Percentiles rank a stretch among this genome's conserved stretches.
These are phyloP conservation scores for Cavenderia fasciculata DNA, from an alignment of 78 protist genomes.

Conservation along the genomic window DNA sequence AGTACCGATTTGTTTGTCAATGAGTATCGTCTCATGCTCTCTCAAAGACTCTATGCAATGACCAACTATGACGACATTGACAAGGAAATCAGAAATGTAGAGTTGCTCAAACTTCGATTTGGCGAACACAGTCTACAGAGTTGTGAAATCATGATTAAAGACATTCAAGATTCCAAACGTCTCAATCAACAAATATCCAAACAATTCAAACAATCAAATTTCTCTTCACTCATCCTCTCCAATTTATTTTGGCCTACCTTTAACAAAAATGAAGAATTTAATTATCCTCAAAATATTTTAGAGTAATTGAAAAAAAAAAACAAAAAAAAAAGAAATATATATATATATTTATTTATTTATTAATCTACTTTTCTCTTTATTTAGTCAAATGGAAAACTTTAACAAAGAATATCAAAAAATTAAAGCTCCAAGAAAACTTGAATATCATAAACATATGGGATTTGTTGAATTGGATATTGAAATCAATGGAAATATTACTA, in stretches of 20 bases:
- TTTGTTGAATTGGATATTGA: conserved; percentile 74
- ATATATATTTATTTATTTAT: too few relatives aligned
- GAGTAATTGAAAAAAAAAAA: too few relatives aligned
- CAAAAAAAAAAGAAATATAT: too few relatives aligned
- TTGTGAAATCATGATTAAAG: conserved; percentile 91
- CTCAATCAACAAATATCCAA: conserved; percentile 36
- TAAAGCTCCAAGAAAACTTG: conserved; percentile 85
- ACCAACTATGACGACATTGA: conserved; percentile 44
- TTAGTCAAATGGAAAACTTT: conserved; percentile 31
- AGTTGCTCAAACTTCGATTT: conserved; percentile 89
- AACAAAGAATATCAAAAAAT: conserved; percentile 48
- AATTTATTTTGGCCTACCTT: conserved; percentile 87
- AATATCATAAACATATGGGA: conserved; percentile 85
- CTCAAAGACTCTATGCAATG: conserved; percentile 77
- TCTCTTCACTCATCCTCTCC: conserved; percentile 54
- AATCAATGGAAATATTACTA: conserved; percentile 13
- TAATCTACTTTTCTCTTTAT: too few relatives aligned
- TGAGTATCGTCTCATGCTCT: conserved; percentile 83
- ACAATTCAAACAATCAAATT: not conserved
- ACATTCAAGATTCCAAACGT: conserved; percentile 88
- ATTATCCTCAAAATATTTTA: conserved; percentile 27
- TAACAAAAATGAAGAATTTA: conserved; percentile 37
- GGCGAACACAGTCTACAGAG: conserved; percentile 82
- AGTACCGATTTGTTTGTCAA: conserved; percentile 73
- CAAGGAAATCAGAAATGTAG: conserved; percentile 69